Percentiles rank a stretch among this genome's conserved stretches.
Conservation (phyloP, 2,329 filamentous ascomycete species). For the Paracamarosporium sp. region DNA sequence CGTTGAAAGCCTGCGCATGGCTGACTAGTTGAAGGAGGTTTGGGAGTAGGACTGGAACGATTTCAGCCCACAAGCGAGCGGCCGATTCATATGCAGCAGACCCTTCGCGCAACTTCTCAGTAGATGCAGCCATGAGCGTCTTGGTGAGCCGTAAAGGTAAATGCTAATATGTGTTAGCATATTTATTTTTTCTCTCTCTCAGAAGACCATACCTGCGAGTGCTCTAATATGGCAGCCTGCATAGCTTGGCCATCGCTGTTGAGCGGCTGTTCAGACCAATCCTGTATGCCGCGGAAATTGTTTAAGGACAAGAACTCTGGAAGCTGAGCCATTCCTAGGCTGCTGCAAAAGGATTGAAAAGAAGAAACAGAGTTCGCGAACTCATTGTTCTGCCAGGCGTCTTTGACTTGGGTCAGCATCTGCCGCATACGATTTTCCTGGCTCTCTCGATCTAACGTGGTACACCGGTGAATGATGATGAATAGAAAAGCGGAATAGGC, state of each 20-base stretch:
- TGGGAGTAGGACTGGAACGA: slow-evolving; percentile 82
- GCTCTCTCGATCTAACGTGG: slow-evolving; percentile 71
- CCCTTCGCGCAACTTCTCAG: slow-evolving; percentile 82
- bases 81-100: slow-evolving; percentile 77
- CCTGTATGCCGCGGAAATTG: slow-evolving; percentile 75
- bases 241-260: slow-evolving; percentile 80
- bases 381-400: slow-evolving; percentile 76
- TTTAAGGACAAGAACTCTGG: slow-evolving; percentile 78
- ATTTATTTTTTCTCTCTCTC: neutral
- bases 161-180: slow-evolving; percentile 55
- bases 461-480: slow-evolving; percentile 89
- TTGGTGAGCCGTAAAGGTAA: slow-evolving; percentile 88
- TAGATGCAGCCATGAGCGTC: slow-evolving; percentile 88
- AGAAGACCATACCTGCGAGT: slow-evolving; percentile 61
- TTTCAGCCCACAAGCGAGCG: slow-evolving; percentile 82
- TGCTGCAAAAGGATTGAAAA: slow-evolving; percentile 78
- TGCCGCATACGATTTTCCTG: slow-evolving; percentile 75
- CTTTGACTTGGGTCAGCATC: slow-evolving; percentile 83
- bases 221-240: slow-evolving; percentile 78
- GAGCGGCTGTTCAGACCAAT: slow-evolving; percentile 81
- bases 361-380: slow-evolving; percentile 74
- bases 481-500: slow-evolving; percentile 91
- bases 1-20: slow-evolving; percentile 90
- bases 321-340: slow-evolving; percentile 80
- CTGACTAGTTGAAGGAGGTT: slow-evolving; percentile 85